Evolutionary conservation across 345 rosid genomes (phyloP), one percentile per base, ranked within the genome.

Genomic region (Corchorus capsularis): DNA sequence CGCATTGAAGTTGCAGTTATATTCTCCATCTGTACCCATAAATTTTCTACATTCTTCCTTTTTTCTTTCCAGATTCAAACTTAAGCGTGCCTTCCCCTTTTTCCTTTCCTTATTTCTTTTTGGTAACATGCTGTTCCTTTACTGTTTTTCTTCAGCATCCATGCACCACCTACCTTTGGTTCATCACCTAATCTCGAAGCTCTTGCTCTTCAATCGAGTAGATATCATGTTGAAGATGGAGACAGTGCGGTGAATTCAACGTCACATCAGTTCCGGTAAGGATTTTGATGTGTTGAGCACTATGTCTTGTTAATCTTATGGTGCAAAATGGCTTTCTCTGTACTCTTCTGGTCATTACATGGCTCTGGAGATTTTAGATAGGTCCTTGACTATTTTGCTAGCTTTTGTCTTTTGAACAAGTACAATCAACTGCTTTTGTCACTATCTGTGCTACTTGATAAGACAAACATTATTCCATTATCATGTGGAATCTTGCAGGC

Each of bases 91-190:
- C 72, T 73, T 43, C 32, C 15, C 49, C 60, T 73, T 64, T 69
- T 27, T 15, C 27, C 27, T 27, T 27, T 27, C 27, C 27, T 27
- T 27, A 27, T 27, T 27, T 27, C 27, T 27, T 27, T 27, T 14
- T 13, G 72, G 39, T 65, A 61, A 69, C 73, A 1, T 77, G 63
- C 77, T 77, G 20, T 78, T 79, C 46, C 73, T 62, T 83, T 32
- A 54, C 74, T 74, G 37, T 69, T 63, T 75, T 62, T 77, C 20
- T 22, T 67, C 83, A 93, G 98, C 49, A 74, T 81, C 67, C 97
- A 89, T 80, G 90, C 93, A 46, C 98, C 96, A n/a, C 97, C 99
- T 34, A 93, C 98, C 65, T 96, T 96, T 88, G 98, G 99, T 75
- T 91, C 99, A 82, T 86, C 92, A 12, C 86, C 94, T 15, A 87